These are phyloP conservation scores for Setaria viridis DNA, from an alignment of 202 grass and related monocot species.

Conservation along the genomic window DNA sequence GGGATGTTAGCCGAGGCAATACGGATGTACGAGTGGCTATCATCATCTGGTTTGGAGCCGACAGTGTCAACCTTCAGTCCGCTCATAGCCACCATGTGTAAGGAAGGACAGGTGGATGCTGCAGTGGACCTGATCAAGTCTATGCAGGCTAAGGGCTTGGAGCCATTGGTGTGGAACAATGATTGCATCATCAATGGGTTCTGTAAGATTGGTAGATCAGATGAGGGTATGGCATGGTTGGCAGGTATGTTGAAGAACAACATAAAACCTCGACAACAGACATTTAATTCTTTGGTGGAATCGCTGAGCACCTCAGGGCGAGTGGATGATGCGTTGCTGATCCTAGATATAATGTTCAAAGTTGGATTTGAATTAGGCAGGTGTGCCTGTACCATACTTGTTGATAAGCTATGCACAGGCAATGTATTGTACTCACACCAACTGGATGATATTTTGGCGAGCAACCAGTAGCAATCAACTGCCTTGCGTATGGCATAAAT, in stretches of 20 bases:
- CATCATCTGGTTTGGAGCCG: constrained; percentile 65
- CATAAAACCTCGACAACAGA: constrained; percentile 61
- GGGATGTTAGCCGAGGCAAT: constrained; percentile 53
- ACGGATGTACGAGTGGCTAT: constrained; percentile 49
- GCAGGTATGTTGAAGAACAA: constrained; percentile 74
- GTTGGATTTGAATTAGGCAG: constrained; percentile 60
- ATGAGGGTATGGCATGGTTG: constrained; percentile 79
- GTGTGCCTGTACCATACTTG: constrained; percentile 52
- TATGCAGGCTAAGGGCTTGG: constrained; percentile 74
- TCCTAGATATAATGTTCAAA: constrained; percentile 74
- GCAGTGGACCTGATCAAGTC: constrained; percentile 68
- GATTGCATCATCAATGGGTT: constrained; percentile 69
- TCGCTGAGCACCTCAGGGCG: constrained; percentile 48
- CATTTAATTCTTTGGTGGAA: constrained; percentile 58
- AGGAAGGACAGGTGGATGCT: constrained; percentile 57
- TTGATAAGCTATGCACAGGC: constrained; percentile 64
- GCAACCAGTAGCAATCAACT: constrained; percentile 45
- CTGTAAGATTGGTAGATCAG: constrained; percentile 64
- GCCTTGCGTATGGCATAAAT: background rate
- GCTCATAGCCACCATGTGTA: constrained; percentile 63
- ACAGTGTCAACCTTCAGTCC: constrained; percentile 60
- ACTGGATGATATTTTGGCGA: constrained; percentile 59
- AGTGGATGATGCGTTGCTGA: constrained; percentile 68
- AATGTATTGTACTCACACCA: constrained; percentile 34
- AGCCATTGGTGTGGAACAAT: constrained; percentile 61